A percentile compares a stretch with the other conserved stretches of the same genome.
Conservation (phyloP, 2,329 filamentous ascomycete genomes). For the Immersiporthe knoxdaviesiana region DNA sequence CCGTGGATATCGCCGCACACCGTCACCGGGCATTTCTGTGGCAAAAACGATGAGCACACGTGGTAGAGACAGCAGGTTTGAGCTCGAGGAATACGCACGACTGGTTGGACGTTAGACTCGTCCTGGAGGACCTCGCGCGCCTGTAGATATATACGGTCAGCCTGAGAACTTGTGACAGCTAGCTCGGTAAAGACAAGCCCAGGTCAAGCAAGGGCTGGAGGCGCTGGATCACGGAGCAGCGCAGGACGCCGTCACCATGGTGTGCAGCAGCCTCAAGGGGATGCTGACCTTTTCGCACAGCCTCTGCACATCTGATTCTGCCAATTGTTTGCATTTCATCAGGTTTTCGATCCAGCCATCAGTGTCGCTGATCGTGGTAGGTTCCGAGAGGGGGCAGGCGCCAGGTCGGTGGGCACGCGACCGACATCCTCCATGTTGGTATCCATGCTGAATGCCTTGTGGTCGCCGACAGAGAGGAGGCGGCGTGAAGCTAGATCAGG, state of each 20-base stretch:
- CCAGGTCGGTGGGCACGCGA: conserved; percentile 79
- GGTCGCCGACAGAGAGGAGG: conserved; percentile 9
- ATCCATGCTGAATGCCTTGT: conserved; percentile 66
- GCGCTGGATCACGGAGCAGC: neutral
- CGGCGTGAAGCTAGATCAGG: conserved; percentile 21
- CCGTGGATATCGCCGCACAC: conserved; percentile 99
- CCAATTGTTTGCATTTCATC: conserved; percentile 98
- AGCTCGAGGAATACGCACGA: conserved; percentile 64
- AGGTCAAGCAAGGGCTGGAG: neutral
- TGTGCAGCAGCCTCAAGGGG: neutral
- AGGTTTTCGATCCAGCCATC: conserved; percentile 98
- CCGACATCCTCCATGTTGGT: conserved; percentile 99
- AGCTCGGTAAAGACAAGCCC: conserved; percentile 21
- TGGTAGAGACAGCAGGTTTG: neutral
- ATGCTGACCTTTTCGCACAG: conserved; percentile 90
- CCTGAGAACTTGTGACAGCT: conserved; percentile 28
- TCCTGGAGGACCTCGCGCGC: conserved; percentile 95
- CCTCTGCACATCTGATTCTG: conserved; percentile 91
- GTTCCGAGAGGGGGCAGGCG: conserved; percentile 71
- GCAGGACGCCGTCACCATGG: neutral
- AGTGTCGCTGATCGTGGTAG: conserved; percentile 86
- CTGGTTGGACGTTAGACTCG: conserved; percentile 98
- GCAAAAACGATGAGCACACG: conserved; percentile 37
- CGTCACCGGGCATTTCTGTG: conserved; percentile 94
- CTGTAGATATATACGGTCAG: conserved; percentile 53